A percentile compares a stretch with the other conserved stretches of the same genome.
These are phyloP conservation scores for Pestalotiopsis sp. DNA, from an alignment of 2,329 filamentous ascomycete genomes.

Conservation along the genomic window DNA sequence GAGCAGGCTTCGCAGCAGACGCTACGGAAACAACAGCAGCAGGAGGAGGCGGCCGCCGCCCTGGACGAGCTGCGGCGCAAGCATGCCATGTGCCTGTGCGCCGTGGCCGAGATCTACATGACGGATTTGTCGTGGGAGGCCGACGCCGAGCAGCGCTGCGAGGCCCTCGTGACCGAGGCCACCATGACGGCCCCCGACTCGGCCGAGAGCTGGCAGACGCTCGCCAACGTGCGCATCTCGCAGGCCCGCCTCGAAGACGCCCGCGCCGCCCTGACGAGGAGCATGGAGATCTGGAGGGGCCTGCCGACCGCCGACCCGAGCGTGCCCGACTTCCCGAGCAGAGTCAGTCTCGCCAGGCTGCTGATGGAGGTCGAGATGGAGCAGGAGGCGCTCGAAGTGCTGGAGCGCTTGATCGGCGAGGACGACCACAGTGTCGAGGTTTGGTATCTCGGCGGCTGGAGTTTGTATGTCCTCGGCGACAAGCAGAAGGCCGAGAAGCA, in stretches of 20 bases:
- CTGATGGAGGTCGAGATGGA: conserved; percentile 91
- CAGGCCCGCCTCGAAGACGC: conserved; percentile 82
- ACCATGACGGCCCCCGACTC: conserved; percentile 79
- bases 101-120: conserved; percentile 97
- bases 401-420: conserved; percentile 82
- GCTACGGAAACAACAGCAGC: conserved; percentile 36
- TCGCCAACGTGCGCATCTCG: conserved; percentile 91
- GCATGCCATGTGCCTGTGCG: conserved; percentile 89
- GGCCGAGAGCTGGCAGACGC: conserved; percentile 90
- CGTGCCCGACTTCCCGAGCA: conserved; percentile 83
- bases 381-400: conserved; percentile 79
- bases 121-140: conserved; percentile 93
- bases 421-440: conserved; percentile 94
- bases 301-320: conserved; percentile 70
- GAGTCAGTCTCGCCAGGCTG: conserved; percentile 81
- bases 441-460: conserved; percentile 97
- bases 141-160: conserved; percentile 87
- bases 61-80: conserved; percentile 75
- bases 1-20: conserved; percentile 27
- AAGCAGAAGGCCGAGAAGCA: conserved; percentile 57
- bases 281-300: conserved; percentile 82
- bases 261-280: conserved; percentile 73
- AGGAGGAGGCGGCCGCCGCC: conserved; percentile 36
- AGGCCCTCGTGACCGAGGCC: conserved; percentile 87
- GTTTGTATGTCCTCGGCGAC: conserved; percentile 77